Evolutionary conservation across 2,329 filamentous ascomycete genomes (phyloP), one percentile per base, ranked within the genome.

Genomic region (Botrytis hyacinthi): DNA sequence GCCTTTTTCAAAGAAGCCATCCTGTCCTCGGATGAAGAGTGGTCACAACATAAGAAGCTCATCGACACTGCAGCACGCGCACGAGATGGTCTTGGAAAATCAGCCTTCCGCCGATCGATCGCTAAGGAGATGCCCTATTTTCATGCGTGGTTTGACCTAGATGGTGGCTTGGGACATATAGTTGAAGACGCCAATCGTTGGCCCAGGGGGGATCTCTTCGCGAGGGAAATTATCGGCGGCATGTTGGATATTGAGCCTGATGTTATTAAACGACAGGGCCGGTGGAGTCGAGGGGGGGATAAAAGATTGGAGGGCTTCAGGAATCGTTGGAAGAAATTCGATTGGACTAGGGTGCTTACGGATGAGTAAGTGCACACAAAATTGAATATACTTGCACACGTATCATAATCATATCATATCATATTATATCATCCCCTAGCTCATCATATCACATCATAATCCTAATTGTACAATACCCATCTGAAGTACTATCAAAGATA

Each of bases 91-190:
- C 82, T 94, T 75, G 96, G 95, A 0, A 92, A 92, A 79, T 83
- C 88, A 71, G 95, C 96, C 1, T 99, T 99, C 82, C 88, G 95
- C 1, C 87, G 90, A 73, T 92, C 88, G 32, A 86, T 99, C 75
- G 93, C 93, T 20, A 97, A 97, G 84, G 95, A 99, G 84, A 95
- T 97, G 93, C 95, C 97, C 0, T 99, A 99, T 82, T 99, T 99
- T 80, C 96, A 99, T 82, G 95, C 91, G 32, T 99, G 95, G 95
- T 98, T 98, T 81, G 89, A 90, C 70, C 85, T 99, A 1, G 95
- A 99, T 80, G 96, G 96, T 3, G 96, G 96, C 0, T 83, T 99
- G 76, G 96, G 94, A 0, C 96, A 99, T 81, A 86, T 99, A 14
- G 93, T 99, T 0, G 96, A 99, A 83, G 93, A 99, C 78, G 85